Percentiles rank a stretch among this genome's conserved stretches.
Evolutionary conservation across 2,329 filamentous ascomycete species (phyloP).

Genomic region (Chaetomiaceae sp.): DNA sequence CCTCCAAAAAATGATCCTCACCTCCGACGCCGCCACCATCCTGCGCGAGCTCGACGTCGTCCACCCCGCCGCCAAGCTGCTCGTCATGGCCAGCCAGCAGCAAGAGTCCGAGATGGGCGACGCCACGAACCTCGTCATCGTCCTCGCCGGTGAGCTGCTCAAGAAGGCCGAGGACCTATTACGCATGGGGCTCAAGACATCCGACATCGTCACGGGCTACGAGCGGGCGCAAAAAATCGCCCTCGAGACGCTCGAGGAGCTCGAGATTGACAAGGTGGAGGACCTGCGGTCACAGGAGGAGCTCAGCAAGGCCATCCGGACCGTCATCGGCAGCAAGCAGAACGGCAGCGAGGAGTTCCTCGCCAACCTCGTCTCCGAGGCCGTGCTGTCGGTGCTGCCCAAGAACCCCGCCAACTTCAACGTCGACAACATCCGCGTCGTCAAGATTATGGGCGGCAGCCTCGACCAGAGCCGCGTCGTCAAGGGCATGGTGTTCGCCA

Average conservation of each 20-base stretch:
- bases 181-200: constrained; percentile 96
- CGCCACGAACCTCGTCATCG: constrained; percentile 94
- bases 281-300: constrained; percentile 77
- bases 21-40: constrained; percentile 95
- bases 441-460: constrained; percentile 98
- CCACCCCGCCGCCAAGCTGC: constrained; percentile 92
- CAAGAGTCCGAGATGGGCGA: constrained; percentile 99
- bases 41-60: constrained; percentile 96
- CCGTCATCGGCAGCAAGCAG: constrained; percentile 95
- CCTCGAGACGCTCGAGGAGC: constrained; percentile 77
- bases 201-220: constrained; percentile 92
- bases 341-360: constrained; percentile 88
- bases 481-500: constrained; percentile 96
- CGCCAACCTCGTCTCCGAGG: constrained; percentile 80
- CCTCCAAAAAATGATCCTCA: constrained; percentile 98
- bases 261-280: constrained; percentile 85
- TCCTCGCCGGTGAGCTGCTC: constrained; percentile 89
- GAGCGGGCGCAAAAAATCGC: constrained; percentile 91
- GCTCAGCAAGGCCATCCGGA: constrained; percentile 90
- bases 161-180: constrained; percentile 96
- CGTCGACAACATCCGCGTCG: constrained; percentile 96
- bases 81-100: constrained; percentile 98
- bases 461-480: constrained; percentile 92
- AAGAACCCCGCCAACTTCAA: constrained; percentile 97
- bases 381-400: constrained; percentile 79